Base-by-base conservation (phyloP, 768 basidiomycete species). In the Serendipita sp. region DNA sequence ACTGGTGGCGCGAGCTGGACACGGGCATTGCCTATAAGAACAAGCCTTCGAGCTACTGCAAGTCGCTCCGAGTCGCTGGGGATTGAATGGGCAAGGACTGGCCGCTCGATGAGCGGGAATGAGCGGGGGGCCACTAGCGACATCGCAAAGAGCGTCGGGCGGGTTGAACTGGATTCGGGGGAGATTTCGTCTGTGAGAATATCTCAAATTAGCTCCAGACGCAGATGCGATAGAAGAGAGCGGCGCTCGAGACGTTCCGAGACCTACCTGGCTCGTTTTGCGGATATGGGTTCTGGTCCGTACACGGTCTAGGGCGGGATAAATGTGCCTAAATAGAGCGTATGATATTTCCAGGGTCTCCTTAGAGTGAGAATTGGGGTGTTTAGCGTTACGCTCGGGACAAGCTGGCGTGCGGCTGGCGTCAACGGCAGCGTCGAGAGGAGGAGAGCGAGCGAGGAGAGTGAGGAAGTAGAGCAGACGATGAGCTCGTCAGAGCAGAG, bases 111-210 rank as follows among this genome's bases (percentile, higher is more conserved):
- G 17, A 58, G 53, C 24, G 53, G 53, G 24, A 58, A 33, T n/a
- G 53, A 31, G n/a, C 26, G 17, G 22, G 53, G 53, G 53, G 53
- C 53, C 53, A 58, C 33, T 58, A 58, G 53, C 24, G 53, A 58
- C 53, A 58, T 58, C 31, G 45, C 45, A 30, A 20, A 38, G 38
- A 38, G 38, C 38, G 38, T 28, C 26, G 45, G 45, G 26, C n/a
- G 33, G 53, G 53, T 58, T 58, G 24, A 58, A 20, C 17, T 34
- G 33, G 33, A 34, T 22, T 31, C 17, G 20, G 24, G 26, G 53
- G 13, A 11, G 22, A 58, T 58, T 58, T 58, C 53, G 26, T 58
- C 53, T 58, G 53, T 58, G 30, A 58, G 33, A n/a, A 33, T 24
- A 31, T 11, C 31, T n/a, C 17, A 58, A 30, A 28, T 58, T 30